Conservation (phyloP, 75 land plant genomes). For the Gnetum montanum region DNA sequence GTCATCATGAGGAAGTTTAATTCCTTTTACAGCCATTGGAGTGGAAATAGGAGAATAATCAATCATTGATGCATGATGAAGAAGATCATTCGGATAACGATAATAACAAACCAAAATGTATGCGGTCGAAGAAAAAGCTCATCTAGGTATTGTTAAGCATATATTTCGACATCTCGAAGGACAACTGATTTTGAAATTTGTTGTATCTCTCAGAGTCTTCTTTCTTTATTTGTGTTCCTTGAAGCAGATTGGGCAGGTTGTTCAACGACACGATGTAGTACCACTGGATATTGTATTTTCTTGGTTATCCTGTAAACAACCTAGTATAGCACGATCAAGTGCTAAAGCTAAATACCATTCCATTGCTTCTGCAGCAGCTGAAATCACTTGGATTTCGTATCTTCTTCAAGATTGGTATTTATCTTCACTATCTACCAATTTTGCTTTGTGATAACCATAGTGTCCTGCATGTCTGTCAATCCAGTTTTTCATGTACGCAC, state of each 20-base stretch:
- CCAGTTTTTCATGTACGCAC: no score
- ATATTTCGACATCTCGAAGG: slow-evolving; percentile 22
- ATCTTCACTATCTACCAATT: not conserved
- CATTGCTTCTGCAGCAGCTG: slow-evolving; percentile 4
- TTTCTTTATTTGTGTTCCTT: slow-evolving; percentile 3
- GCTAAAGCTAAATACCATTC: slow-evolving; percentile 20
- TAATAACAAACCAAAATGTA: no score
- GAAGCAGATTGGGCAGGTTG: slow-evolving; percentile 27
- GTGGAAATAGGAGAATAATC: no score
- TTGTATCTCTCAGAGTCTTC: not conserved
- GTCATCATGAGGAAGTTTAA: no score
- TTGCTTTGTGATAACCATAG: slow-evolving; percentile 8
- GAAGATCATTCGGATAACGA: no score
- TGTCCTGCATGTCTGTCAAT: no score
- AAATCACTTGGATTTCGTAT: slow-evolving; percentile 11
- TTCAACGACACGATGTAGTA: slow-evolving; percentile 2
- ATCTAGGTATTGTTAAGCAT: slow-evolving; percentile 10
- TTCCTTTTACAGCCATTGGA: no score
- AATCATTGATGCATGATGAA: no score
- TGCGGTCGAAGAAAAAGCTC: no score
- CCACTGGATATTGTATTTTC: slow-evolving; percentile 23
- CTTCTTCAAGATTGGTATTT: slow-evolving; percentile 6
- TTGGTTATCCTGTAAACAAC: slow-evolving; percentile 23
- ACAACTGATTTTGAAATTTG: not conserved
- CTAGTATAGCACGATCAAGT: slow-evolving; percentile 11